These are phyloP conservation scores for Pulicaria dysenterica DNA, from an alignment of 129 eudicot genomes.

Conservation along the genomic window DNA sequence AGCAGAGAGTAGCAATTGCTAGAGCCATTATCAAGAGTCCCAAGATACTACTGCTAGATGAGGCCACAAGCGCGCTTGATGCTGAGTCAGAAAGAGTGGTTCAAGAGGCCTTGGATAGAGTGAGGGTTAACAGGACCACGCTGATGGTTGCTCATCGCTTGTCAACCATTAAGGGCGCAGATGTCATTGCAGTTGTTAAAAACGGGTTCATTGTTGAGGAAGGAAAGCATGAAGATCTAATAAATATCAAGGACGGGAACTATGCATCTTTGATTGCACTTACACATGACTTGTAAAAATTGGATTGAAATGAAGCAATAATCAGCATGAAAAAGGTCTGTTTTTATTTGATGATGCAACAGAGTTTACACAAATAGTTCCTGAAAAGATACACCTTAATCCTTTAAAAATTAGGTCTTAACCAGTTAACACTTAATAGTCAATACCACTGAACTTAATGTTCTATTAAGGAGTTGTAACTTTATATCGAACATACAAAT, in stretches of 20 bases:
- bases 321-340: no score
- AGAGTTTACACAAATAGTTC: no score
- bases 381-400: no score
- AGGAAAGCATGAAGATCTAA: slow-evolving; percentile 56
- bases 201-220: slow-evolving; percentile 65
- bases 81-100: slow-evolving; percentile 72
- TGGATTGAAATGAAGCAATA: no score
- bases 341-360: no score
- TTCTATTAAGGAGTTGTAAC: no score
- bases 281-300: no score
- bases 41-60: slow-evolving; percentile 62
- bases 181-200: slow-evolving; percentile 65
- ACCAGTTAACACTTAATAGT: no score
- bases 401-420: no score
- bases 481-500: no score
- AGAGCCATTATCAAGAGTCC: slow-evolving; percentile 69
- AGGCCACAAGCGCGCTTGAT: slow-evolving; percentile 73
- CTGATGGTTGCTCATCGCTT: slow-evolving; percentile 67
- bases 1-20: slow-evolving; percentile 72
- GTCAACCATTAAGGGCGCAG: slow-evolving; percentile 64
- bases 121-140: slow-evolving; percentile 63
- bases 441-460: no score
- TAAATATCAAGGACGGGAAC: slow-evolving; percentile 52
- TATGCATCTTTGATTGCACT: slow-evolving; percentile 7
- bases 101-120: slow-evolving; percentile 59